Evolutionary conservation across 202 grass and related monocot genomes (phyloP).

Genomic region (Hordeum pubiflorum): DNA sequence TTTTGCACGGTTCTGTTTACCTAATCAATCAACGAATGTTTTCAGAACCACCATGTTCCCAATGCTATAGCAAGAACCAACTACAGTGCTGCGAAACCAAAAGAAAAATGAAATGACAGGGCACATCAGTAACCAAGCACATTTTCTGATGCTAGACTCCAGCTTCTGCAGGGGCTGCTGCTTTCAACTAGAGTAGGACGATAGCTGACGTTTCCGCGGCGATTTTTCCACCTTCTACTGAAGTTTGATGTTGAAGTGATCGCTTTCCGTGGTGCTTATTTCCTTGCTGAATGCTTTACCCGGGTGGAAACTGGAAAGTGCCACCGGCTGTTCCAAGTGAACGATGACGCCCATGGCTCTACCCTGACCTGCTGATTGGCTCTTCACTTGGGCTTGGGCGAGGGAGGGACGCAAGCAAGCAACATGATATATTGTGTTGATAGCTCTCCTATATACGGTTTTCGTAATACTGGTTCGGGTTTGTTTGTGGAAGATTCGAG

Average conservation of each 20-base stretch:
- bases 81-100: no score
- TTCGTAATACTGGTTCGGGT: not conserved
- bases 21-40: not conserved
- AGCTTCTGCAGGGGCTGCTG: not conserved
- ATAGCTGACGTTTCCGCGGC: not conserved
- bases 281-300: not conserved
- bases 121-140: not conserved
- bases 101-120: no score
- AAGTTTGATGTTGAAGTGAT: not conserved
- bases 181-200: not conserved
- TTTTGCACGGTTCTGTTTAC: not conserved
- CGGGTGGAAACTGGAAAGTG: not conserved
- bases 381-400: not conserved
- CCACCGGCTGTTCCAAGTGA: not conserved
- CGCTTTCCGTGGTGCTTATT: not conserved
- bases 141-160: not conserved
- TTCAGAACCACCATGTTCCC: not conserved
- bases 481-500: not conserved
- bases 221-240: not conserved
- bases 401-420: not conserved
- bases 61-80: not conserved
- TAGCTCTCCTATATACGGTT: not conserved
- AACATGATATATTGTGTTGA: not conserved
- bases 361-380: not conserved
- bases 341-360: not conserved